Evolutionary conservation across 306 rosid species (phyloP).

Genomic region (Vicia faba): DNA sequence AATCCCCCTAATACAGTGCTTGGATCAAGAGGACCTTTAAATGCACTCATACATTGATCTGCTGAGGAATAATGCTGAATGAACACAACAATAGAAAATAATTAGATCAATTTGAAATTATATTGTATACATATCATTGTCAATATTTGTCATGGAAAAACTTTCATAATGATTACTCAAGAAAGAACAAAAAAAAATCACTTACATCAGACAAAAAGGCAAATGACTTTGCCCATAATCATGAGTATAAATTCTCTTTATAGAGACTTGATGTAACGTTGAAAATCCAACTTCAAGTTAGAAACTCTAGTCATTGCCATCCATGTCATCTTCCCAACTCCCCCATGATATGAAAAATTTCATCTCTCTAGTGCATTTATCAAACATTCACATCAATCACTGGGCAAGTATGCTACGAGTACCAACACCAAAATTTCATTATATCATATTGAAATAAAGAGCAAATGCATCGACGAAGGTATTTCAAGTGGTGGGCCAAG

Average conservation of each 20-base stretch:
- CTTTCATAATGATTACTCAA: constrained; percentile 15
- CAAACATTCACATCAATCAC: constrained; percentile 21
- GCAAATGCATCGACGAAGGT: constrained; percentile 11
- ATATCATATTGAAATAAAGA: constrained; percentile 17
- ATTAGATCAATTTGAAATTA: constrained; percentile 27
- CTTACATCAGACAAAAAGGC: constrained; percentile 4
- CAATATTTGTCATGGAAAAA: constrained; percentile 10
- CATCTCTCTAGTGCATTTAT: neutral
- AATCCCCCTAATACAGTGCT: constrained; percentile 97
- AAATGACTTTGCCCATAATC: constrained; percentile 8
- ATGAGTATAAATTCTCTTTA: neutral
- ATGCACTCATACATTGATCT: constrained; percentile 88
- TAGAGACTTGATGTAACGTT: neutral
- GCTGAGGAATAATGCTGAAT: constrained; percentile 95
- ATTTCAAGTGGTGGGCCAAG: constrained; percentile 13
- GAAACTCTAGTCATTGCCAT: constrained; percentile 17
- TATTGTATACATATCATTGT: constrained; percentile 22
- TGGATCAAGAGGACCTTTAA: constrained; percentile 94
- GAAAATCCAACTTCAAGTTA: constrained; percentile 14
- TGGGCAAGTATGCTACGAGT: constrained; percentile 16
- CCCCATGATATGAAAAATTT: neutral
- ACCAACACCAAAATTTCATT: neutral
- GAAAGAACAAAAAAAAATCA: constrained; percentile 9
- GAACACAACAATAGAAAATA: constrained; percentile 34
- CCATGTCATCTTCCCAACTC: neutral